Conservation (phyloP, 1,284 basidiomycete species). For the Ganoderma leucocontextum region DNA sequence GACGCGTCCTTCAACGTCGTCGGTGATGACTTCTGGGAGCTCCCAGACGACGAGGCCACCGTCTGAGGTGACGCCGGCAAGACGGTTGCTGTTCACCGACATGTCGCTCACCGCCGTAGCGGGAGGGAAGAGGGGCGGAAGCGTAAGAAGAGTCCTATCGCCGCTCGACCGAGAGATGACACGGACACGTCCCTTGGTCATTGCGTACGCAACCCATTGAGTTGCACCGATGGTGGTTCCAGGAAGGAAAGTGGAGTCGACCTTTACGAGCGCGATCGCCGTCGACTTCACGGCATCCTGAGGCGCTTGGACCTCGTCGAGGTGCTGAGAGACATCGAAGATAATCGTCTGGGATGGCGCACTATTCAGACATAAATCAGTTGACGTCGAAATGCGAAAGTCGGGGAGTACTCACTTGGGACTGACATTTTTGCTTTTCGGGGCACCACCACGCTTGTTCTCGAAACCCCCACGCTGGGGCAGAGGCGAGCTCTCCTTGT, state of each 20-base stretch:
- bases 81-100: slow-evolving; percentile 81
- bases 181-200: slow-evolving; percentile 88
- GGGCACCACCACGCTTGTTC: slow-evolving; percentile 46
- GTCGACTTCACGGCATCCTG: slow-evolving; percentile 80
- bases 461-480: slow-evolving; percentile 52
- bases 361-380: slow-evolving; percentile 16
- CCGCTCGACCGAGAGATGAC: slow-evolving; percentile 87
- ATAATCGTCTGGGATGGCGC: slow-evolving; percentile 61
- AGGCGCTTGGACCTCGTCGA: slow-evolving; percentile 77
- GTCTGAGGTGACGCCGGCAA: slow-evolving; percentile 85
- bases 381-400: not conserved
- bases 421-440: slow-evolving; percentile 60
- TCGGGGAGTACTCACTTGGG: slow-evolving; percentile 55
- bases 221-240: slow-evolving; percentile 87
- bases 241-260: slow-evolving; percentile 80
- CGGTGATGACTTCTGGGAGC: slow-evolving; percentile 78
- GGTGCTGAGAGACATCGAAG: slow-evolving; percentile 75
- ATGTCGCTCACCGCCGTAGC: slow-evolving; percentile 79
- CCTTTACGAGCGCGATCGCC: slow-evolving; percentile 83
- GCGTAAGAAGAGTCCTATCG: slow-evolving; percentile 80
- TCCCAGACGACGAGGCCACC: slow-evolving; percentile 89
- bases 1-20: slow-evolving; percentile 81
- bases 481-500: slow-evolving; percentile 75
- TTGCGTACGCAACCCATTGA: slow-evolving; percentile 88
- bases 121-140: slow-evolving; percentile 69